Evolutionary conservation across 139 green algal species (phyloP).

Genomic region (Asterochloris erici): DNA sequence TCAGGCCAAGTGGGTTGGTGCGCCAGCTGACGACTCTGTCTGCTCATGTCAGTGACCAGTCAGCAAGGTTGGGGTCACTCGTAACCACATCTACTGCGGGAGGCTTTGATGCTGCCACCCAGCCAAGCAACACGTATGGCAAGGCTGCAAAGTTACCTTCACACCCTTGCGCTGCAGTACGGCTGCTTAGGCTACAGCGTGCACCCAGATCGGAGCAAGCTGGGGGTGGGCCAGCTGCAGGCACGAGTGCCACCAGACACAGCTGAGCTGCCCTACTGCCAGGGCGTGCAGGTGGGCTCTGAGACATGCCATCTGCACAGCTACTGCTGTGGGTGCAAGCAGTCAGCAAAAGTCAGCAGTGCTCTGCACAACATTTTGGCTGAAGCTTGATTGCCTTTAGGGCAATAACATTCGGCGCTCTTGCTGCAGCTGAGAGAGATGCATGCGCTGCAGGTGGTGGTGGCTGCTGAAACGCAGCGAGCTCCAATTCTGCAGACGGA

Average conservation of each 20-base stretch:
- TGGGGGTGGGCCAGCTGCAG: neutral
- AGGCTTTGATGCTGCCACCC: no score
- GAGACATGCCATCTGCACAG: neutral
- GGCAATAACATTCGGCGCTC: no score
- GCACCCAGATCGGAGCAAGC: neutral
- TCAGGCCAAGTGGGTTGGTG: no score
- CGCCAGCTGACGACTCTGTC: no score
- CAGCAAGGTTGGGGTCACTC: no score
- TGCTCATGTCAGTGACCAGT: no score
- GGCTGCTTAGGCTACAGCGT: slow-evolving; percentile 12
- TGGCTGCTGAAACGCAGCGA: slow-evolving; percentile 8
- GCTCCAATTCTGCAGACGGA: slow-evolving; percentile 10
- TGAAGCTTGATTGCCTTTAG: neutral
- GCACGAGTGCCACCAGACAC: neutral
- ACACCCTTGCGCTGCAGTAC: neutral
- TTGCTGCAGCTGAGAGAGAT: neutral
- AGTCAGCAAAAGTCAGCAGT: no score
- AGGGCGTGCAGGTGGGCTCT: slow-evolving; percentile 4
- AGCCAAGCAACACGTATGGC: no score
- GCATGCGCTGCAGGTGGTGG: neutral
- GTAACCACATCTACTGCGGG: no score
- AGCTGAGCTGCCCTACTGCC: slow-evolving; percentile 6
- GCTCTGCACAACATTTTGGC: neutral
- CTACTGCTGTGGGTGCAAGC: neutral
- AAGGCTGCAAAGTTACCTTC: no score